Conservation (phyloP, 257 asterid species). For the Ilex aquifolium region DNA sequence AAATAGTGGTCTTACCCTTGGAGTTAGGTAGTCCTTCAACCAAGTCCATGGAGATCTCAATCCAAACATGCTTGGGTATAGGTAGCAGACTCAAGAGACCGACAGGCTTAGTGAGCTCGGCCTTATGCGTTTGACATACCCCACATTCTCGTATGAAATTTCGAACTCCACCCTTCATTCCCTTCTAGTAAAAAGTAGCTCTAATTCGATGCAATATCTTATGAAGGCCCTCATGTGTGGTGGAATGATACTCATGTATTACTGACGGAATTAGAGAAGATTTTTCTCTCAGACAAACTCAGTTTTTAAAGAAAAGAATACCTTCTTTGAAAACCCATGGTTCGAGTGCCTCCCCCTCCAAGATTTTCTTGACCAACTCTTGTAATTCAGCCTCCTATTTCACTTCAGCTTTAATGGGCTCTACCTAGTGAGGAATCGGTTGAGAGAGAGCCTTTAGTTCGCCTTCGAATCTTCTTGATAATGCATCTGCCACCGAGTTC, state of each 20-base stretch:
- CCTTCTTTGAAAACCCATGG: neutral
- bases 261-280: neutral
- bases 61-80: neutral
- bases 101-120: neutral
- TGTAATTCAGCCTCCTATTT: too few relatives aligned
- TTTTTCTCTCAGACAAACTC: neutral
- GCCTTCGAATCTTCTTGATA: neutral
- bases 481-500: conserved; percentile 1
- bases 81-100: neutral
- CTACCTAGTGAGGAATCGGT: neutral
- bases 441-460: neutral
- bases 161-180: neutral
- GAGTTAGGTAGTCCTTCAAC: neutral
- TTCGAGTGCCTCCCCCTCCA: too few relatives aligned
- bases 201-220: neutral
- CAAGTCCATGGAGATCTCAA: neutral
- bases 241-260: neutral
- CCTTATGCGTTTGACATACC: neutral
- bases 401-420: too few relatives aligned
- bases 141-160: neutral
- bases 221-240: neutral
- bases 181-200: neutral
- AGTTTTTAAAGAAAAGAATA: too few relatives aligned
- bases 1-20: neutral
- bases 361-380: too few relatives aligned